These are phyloP conservation scores for Ocimum tenuiflorum DNA, from an alignment of 257 asterid genomes.

Conservation along the genomic window DNA sequence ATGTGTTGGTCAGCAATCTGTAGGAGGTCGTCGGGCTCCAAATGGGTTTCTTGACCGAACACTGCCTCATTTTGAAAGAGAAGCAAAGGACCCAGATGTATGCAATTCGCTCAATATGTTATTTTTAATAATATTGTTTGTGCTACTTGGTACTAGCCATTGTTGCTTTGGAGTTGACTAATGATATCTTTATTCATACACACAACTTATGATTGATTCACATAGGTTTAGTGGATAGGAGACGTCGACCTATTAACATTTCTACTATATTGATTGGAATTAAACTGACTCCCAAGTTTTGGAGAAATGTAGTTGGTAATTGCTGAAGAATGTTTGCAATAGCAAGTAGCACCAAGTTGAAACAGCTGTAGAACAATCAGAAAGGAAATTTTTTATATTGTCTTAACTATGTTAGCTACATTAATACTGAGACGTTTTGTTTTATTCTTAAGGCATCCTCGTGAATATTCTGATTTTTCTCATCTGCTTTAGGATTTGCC, in stretches of 20 bases:
- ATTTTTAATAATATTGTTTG: not conserved
- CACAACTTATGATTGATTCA: not conserved
- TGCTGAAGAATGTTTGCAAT: not conserved
- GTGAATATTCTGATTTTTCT: too few relatives aligned
- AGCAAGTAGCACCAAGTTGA: not conserved
- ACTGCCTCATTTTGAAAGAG: conserved; percentile 81
- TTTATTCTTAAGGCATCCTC: too few relatives aligned
- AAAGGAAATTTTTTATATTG: not conserved
- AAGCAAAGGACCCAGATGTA: conserved; percentile 85
- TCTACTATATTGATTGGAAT: not conserved
- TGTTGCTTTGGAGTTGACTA: not conserved
- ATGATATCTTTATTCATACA: not conserved
- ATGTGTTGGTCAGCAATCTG: conserved; percentile 94
- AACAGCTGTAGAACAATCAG: not conserved
- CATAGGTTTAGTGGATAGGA: not conserved
- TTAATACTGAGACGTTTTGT: not conserved
- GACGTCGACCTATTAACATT: not conserved
- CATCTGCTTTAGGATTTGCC: too few relatives aligned
- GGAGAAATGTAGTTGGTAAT: not conserved
- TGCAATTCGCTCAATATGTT: conserved; percentile 13
- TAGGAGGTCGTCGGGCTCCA: conserved; percentile 95
- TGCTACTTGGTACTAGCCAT: conserved; percentile 5
- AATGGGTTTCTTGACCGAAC: conserved; percentile 92
- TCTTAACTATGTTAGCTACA: not conserved
- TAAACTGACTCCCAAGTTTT: not conserved